Evolutionary conservation across 805 yeast species (phyloP), one percentile per base, ranked within the genome.

Genomic region (Candida insectalens): DNA sequence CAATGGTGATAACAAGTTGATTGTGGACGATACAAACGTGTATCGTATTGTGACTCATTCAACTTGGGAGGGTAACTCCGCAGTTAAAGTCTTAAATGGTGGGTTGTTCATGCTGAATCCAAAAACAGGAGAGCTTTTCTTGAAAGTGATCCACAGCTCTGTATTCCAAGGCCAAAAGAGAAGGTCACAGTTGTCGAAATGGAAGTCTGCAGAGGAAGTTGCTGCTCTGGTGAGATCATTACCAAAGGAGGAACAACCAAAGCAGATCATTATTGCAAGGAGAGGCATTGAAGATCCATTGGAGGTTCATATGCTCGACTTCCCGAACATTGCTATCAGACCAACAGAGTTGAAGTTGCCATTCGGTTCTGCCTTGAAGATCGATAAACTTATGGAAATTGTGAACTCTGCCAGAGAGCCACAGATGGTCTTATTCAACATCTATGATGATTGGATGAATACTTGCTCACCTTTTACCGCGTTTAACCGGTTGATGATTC

Each of bases 161-260:
- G 95, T 85, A 2, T 92, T 96, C 94, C 80, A 95, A 3, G 99
- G 99, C 14, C 97, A 92, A 55, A 88, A 85, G 49, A 79, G 96
- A 47, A 67, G 89, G 39, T 80, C 92, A 19, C 96, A 92, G 51
- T 61, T 92, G 43, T 88, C 97, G 2, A 92, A 92, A 53, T 92
- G 98, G 98, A 92, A 89, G 54, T 78, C 97, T 2, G 97, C 98
- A 0, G 99, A 92, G 58, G 97, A 89, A 56, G 94, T 85, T 16
- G 89, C 96, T 12, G 94, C 95, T 0, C 62, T 92, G 42, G 71
- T 92, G 14, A 68, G 96, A 28, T 83, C 96, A 0, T 60, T 92
- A 35, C 96, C 96, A 1, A 68, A 75, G 35, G 96, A 89, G 48
- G 96, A 92, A 57, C 96, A 87, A 49, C 98, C 98, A 2, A 82